Evolutionary conservation across 805 yeast species (phyloP).

Genomic region (Suhomyces sp.): DNA sequence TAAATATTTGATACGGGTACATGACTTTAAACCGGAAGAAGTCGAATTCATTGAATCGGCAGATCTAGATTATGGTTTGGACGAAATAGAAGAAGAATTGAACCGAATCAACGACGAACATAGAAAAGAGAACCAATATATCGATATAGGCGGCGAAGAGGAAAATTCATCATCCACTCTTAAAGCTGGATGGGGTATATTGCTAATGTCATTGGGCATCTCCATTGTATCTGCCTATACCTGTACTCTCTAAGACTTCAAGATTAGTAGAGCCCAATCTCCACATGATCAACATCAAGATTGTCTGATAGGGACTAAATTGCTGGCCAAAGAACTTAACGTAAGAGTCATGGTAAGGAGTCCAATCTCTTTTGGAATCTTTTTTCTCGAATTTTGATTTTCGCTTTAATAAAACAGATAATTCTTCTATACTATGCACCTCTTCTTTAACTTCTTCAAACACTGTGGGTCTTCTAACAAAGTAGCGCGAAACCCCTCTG

Average conservation of each 20-base stretch:
- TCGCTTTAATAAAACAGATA: constrained; percentile 30
- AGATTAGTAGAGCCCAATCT: constrained; percentile 58
- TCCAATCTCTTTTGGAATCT: constrained; percentile 57
- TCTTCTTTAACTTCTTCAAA: constrained; percentile 41
- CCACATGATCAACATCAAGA: constrained; percentile 74
- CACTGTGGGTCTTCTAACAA: constrained; percentile 51
- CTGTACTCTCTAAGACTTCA: constrained; percentile 32
- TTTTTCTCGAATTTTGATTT: constrained; percentile 34
- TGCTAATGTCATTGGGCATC: not conserved
- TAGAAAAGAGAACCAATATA: constrained; percentile 8
- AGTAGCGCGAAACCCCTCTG: constrained; percentile 69
- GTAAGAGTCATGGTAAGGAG: constrained; percentile 58
- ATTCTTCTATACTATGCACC: constrained; percentile 32
- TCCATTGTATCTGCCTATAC: not conserved
- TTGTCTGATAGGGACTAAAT: constrained; percentile 65
- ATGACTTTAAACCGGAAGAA: constrained; percentile 27
- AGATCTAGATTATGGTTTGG: constrained; percentile 36
- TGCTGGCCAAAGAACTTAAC: constrained; percentile 52
- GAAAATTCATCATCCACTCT: not conserved
- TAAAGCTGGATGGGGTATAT: not conserved
- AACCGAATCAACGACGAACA: constrained; percentile 24
- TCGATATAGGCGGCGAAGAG: constrained; percentile 33
- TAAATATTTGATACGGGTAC: constrained; percentile 24
- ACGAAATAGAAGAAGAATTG: constrained; percentile 37
- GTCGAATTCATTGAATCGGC: constrained; percentile 24